Base-by-base conservation (phyloP, 345 rosid genomes). In the Hevea brasiliensis region DNA sequence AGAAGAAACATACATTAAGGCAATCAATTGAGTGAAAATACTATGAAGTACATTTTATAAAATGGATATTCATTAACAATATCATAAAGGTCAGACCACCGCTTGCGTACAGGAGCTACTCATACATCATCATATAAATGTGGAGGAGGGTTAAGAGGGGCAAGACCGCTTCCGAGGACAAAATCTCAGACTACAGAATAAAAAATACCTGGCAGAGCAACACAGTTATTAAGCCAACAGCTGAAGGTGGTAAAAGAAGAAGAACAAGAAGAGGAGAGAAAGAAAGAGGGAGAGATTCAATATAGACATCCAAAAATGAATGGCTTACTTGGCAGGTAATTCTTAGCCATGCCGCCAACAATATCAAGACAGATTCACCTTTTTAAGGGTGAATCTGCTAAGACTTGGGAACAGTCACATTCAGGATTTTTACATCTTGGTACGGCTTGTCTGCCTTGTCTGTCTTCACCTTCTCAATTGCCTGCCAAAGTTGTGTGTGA, bases 391-490 rank as follows among this genome's bases (percentile, higher is more conserved):
- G 29, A 13, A 57, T 51, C 54, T 21, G 17, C 80, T 84, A 95
- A 12, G 86, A 85, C 85, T 89, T 93, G 9, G 99, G 98, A 11
- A 89, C 89, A 7, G 98, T 93, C 67, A 95, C 93, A 40, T 86
- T 93, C 66, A 93, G 80, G 60, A 93, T 89, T 84, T 95, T 90
- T 14, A 95, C 92, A 75, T 95, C 98, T 82, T 93, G 96, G 80
- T 83, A 88, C 44, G 99, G 98, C 81, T 79, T 87, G 73, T 95
- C 98, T 42, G 72, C 84, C 75, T 81, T 92, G 81, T 95, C 99
- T 15, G 95, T 89, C 88, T 95, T 95, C 85, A 92, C 98, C 88
- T 88, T 95, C 91, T 95, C 98, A 73, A 91, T 90, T 15, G 79
- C 92, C 97, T 92, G 91, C 11, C 72, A 74, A 70, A 57, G 73